Percentiles rank a stretch among this genome's conserved stretches.
phyloP scores from a whole-genome alignment of 495 filamentous ascomycete genomes.

The Neurospora tetrasperma region DNA sequence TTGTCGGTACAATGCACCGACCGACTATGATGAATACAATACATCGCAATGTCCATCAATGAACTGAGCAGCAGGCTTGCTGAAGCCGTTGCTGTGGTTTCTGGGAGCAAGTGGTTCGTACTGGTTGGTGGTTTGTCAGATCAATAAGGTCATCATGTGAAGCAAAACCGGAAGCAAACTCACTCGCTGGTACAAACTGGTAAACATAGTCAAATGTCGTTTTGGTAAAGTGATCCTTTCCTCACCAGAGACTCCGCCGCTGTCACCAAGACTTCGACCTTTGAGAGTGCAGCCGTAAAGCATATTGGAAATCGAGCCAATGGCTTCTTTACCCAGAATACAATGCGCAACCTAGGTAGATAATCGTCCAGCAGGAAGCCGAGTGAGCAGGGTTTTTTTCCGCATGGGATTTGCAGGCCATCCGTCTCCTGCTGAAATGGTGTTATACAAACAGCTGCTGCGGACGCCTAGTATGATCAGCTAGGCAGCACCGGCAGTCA shows the following conservation, averaged over 20 bases:
- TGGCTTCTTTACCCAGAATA: background rate
- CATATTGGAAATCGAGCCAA: background rate
- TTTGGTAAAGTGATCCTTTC: background rate
- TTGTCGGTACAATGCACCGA: background rate
- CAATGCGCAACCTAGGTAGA: background rate
- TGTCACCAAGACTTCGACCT: background rate
- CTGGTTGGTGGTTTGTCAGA: background rate
- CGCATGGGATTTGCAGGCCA: background rate
- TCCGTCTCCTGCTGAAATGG: background rate
- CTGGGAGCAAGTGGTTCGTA: background rate
- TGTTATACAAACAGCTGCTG: background rate
- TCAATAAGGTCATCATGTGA: background rate
- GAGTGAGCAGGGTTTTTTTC: background rate
- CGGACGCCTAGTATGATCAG: background rate
- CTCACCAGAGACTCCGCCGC: background rate
- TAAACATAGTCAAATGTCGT: background rate
- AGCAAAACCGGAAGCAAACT: background rate
- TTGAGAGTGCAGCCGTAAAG: background rate
- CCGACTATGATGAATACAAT: background rate
- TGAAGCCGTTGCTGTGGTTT: background rate
- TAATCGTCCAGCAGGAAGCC: background rate
- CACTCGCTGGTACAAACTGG: background rate
- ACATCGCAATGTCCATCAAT: background rate
- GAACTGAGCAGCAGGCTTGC: background rate
- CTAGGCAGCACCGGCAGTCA: background rate